phyloP scores from a whole-genome alignment of 2,329 filamentous ascomycete genomes.

The Fusarium miscanthi region DNA sequence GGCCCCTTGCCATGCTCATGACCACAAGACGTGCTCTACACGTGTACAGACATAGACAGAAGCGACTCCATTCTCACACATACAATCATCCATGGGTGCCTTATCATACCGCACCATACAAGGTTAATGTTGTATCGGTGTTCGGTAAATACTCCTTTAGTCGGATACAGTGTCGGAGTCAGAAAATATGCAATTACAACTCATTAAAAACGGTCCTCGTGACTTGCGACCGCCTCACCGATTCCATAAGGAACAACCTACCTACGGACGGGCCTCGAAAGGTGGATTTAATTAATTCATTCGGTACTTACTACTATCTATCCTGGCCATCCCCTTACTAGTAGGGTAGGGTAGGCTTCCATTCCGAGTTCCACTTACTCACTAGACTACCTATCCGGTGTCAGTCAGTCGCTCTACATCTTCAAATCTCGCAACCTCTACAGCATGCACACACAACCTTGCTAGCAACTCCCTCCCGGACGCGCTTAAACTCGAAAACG shows the following conservation, averaged over 20 bases:
- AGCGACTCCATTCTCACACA: slow-evolving; percentile 16
- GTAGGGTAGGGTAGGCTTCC: slow-evolving; percentile 24
- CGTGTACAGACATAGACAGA: slow-evolving; percentile 17
- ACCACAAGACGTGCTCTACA: slow-evolving; percentile 20
- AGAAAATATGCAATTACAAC: slow-evolving; percentile 31
- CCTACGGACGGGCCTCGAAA: slow-evolving; percentile 8
- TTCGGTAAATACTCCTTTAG: slow-evolving; percentile 1
- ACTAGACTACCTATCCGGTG: not conserved
- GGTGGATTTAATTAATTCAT: slow-evolving; percentile 13
- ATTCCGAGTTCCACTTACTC: slow-evolving; percentile 35
- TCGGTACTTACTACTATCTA: slow-evolving; percentile 19
- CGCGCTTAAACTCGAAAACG: slow-evolving; percentile 20
- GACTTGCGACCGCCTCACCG: slow-evolving; percentile 37
- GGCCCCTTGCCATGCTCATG: not conserved
- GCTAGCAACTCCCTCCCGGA: slow-evolving; percentile 8
- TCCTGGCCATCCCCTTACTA: slow-evolving; percentile 8
- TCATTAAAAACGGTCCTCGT: slow-evolving; percentile 20
- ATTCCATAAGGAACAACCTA: slow-evolving; percentile 1
- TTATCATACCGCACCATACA: slow-evolving; percentile 2
- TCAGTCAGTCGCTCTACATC: slow-evolving; percentile 27
- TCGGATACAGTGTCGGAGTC: slow-evolving; percentile 5
- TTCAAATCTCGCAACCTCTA: slow-evolving; percentile 40
- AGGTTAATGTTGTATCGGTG: slow-evolving; percentile 8
- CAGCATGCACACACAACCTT: slow-evolving; percentile 36
- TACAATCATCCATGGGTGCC: slow-evolving; percentile 15